Evolutionary conservation across 371 early-diverging fungal species (phyloP).

Genomic region (Mortierella sp.): DNA sequence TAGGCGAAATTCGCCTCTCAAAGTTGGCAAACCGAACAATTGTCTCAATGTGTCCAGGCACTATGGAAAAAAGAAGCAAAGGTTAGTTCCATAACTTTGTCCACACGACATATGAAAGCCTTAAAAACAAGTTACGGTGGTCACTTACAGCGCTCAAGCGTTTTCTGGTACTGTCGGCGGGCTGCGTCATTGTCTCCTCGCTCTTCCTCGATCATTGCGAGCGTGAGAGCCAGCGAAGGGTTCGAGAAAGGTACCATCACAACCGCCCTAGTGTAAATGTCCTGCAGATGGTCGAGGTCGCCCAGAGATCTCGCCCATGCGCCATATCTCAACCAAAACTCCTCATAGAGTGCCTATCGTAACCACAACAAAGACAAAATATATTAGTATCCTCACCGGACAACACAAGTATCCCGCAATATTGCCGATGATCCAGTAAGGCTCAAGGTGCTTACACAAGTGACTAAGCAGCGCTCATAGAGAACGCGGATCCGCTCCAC

Average conservation of each 20-base stretch:
- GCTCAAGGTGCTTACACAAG: conserved; percentile 67
- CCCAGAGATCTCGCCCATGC: conserved; percentile 58
- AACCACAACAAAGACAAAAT: not conserved
- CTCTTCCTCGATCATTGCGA: conserved; percentile 70
- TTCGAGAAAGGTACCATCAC: conserved; percentile 55
- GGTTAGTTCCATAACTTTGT: not conserved
- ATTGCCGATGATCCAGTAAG: not conserved
- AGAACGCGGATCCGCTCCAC: conserved; percentile 67
- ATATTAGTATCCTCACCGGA: not conserved
- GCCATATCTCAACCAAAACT: conserved; percentile 77
- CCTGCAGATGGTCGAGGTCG: conserved; percentile 58
- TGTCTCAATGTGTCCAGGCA: conserved; percentile 71
- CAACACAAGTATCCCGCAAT: not conserved
- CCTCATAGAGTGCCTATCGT: conserved; percentile 74
- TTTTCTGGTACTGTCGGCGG: conserved; percentile 60
- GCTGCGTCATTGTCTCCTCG: conserved; percentile 65
- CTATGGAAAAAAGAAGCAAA: conserved; percentile 33
- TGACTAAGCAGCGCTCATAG: conserved; percentile 80
- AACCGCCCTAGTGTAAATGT: conserved; percentile 57
- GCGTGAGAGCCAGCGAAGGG: conserved; percentile 62
- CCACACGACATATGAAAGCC: not conserved
- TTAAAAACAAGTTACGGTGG: not conserved
- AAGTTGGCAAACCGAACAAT: conserved; percentile 68
- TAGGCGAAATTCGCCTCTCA: conserved; percentile 59
- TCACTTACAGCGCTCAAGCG: conserved; percentile 61